Percentiles rank a stretch among this genome's conserved stretches.
Evolutionary conservation across 768 basidiomycete species (phyloP).

Genomic region (Hebeloma cylindrosporum): DNA sequence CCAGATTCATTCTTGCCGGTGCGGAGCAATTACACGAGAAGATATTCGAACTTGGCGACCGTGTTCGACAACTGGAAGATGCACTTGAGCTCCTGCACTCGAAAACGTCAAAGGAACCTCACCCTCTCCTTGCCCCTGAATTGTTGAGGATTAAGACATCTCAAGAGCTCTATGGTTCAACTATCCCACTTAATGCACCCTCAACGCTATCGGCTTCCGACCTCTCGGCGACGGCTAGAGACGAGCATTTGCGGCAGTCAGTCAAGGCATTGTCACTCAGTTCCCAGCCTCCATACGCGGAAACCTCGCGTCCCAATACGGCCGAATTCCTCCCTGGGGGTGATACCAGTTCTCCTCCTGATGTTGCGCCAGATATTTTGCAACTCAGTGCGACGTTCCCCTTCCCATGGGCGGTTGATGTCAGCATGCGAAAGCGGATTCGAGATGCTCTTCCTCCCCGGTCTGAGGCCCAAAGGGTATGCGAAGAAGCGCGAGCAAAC

Average conservation of each 20-base stretch:
- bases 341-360: constrained; percentile 29
- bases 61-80: constrained; percentile 64
- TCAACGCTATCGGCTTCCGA: constrained; percentile 3
- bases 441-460: constrained; percentile 61
- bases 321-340: constrained; percentile 13
- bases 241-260: constrained; percentile 25
- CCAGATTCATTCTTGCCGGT: constrained; percentile 66
- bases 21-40: constrained; percentile 67
- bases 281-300: constrained; percentile 23
- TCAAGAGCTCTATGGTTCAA: constrained; percentile 54
- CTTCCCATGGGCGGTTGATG: constrained; percentile 65
- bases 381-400: constrained; percentile 69
- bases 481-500: constrained; percentile 63
- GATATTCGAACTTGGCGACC: constrained; percentile 59
- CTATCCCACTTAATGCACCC: constrained; percentile 14
- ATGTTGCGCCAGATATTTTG: constrained; percentile 48
- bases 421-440: constrained; percentile 62
- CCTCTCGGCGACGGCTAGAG: constrained; percentile 13
- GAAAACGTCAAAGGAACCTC: constrained; percentile 38
- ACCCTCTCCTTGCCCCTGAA: constrained; percentile 60
- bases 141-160: constrained; percentile 64
- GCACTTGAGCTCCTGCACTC: constrained; percentile 49
- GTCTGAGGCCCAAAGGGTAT: constrained; percentile 57
- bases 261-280: constrained; percentile 26
- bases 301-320: constrained; percentile 19